Evolutionary conservation across 2,329 filamentous ascomycete genomes (phyloP).

Genomic region (Exophiala viscosa): DNA sequence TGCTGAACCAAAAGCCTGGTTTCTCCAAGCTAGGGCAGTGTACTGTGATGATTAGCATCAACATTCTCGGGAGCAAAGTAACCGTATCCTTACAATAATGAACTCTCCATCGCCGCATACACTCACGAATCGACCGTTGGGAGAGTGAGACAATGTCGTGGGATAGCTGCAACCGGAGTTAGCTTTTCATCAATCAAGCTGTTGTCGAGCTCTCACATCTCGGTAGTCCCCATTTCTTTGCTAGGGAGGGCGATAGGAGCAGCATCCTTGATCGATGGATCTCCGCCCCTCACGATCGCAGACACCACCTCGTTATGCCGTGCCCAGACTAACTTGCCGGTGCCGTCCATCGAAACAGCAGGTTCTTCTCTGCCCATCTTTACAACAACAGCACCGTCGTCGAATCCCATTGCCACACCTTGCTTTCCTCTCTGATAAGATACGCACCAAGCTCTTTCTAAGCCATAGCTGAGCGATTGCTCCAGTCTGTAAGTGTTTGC

Average conservation of each 20-base stretch:
- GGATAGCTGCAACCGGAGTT: constrained; percentile 44
- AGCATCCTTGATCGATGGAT: constrained; percentile 80
- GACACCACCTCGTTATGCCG: constrained; percentile 93
- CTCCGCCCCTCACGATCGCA: constrained; percentile 88
- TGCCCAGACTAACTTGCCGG: constrained; percentile 94
- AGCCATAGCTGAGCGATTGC: constrained; percentile 90
- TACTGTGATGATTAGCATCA: constrained; percentile 47
- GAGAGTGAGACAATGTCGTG: constrained; percentile 90
- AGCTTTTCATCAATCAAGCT: constrained; percentile 14
- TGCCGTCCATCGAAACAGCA: constrained; percentile 93
- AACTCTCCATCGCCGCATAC: constrained; percentile 97
- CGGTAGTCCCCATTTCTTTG: constrained; percentile 93
- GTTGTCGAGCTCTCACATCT: constrained; percentile 63
- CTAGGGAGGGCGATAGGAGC: constrained; percentile 79
- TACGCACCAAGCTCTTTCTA: constrained; percentile 97
- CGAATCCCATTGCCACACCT: constrained; percentile 91
- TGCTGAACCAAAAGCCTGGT: constrained; percentile 94
- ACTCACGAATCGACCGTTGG: constrained; percentile 85
- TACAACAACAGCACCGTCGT: constrained; percentile 94
- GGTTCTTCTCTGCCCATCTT: constrained; percentile 97
- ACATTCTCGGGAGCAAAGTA: not conserved
- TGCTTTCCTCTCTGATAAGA: constrained; percentile 93
- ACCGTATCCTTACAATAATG: constrained; percentile 59
- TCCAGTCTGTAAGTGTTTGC: constrained; percentile 95
- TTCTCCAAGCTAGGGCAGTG: constrained; percentile 91